Percentiles rank a stretch among this genome's conserved stretches.
These are phyloP conservation scores for Leccinum uliginosum DNA, from an alignment of 768 basidiomycete species.

Conservation along the genomic window DNA sequence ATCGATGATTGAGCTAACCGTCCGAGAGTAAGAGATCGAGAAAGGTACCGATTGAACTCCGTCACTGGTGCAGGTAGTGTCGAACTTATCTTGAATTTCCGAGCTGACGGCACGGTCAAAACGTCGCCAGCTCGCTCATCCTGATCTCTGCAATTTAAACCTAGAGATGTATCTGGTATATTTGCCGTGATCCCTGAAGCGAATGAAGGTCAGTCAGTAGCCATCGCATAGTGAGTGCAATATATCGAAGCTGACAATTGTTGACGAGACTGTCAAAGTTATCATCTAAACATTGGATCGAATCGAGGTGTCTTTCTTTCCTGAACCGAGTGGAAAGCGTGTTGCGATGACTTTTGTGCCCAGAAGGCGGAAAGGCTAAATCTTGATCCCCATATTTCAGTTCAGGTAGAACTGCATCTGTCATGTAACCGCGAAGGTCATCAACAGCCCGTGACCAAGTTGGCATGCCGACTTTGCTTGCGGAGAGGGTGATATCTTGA, in stretches of 20 bases:
- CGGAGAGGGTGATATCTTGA: background rate
- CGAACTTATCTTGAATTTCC: conserved; percentile 24
- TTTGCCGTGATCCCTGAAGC: conserved; percentile 24
- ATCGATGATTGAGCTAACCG: background rate
- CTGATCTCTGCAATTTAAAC: conserved; percentile 20
- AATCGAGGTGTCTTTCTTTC: conserved; percentile 29
- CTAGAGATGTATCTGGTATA: conserved; percentile 27
- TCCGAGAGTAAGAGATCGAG: background rate
- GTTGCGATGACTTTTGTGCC: conserved; percentile 34
- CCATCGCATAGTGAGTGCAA: background rate
- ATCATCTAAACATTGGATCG: conserved; percentile 25
- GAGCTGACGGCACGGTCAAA: conserved; percentile 31
- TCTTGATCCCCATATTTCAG: conserved; percentile 26
- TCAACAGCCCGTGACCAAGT: conserved; percentile 27
- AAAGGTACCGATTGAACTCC: conserved; percentile 29
- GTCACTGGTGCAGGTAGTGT: conserved; percentile 28
- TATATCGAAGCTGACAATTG: conserved; percentile 22
- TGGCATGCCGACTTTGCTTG: conserved; percentile 15
- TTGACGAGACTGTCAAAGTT: conserved; percentile 27
- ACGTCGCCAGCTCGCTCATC: conserved; percentile 27
- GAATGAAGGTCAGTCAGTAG: conserved; percentile 1
- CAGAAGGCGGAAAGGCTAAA: conserved; percentile 18
- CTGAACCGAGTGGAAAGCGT: conserved; percentile 31
- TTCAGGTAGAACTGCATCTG: conserved; percentile 31
- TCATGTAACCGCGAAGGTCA: conserved; percentile 32